Base-by-base conservation (phyloP, 805 yeast species). In the Hemisphaericaspora nanyangensis region DNA sequence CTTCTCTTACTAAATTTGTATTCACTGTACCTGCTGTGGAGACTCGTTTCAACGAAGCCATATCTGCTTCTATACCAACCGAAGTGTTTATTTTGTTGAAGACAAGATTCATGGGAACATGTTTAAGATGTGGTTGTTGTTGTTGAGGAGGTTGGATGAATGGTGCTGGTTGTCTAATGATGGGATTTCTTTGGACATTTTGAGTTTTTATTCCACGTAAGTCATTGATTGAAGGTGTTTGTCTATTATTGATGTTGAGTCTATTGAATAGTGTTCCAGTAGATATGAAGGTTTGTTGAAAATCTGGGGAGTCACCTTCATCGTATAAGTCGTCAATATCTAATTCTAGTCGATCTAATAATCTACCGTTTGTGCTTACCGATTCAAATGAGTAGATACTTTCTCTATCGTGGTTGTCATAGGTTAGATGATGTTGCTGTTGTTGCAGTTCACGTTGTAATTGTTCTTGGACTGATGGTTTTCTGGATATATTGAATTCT, bases 311-410 rank as follows among this genome's bases (percentile, higher is more conserved):
- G 11, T 44, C 45, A 7, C 44, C 49, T 7, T 45, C 43, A 13
- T 50, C 55, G 6, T 34, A 45, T 33, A 51, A 36, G 30, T 54
- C 62, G 25, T 46, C 55, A 13, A 49, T 51, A 22, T 61, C 65
- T 15, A 63, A 48, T 6, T 55, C 63, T 32, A 65, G 46, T 5
- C 70, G 54, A 44, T 69, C 74, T 10, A 69, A 51, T 22, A 69
- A 54, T 31, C 74, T 45, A 5, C 72, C 72, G 45, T 55, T 65
- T 22, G 74, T 68, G 31, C 68, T 59, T 7, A 68, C 70, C 5
- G 72, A 66, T 30, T 68, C 74, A 38, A 67, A 69, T 10, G 72
- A 64, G 45, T 66, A 67, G n/a, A 69, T 48, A 41, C 72, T 66
- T 20, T 58, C 66, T 22, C 56, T 48, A 44, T 65, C 72, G 18